Evolutionary conservation across 176 grass and related monocot genomes (phyloP), one percentile per base, ranked within the genome.

Genomic region (Musa schizocarpa): DNA sequence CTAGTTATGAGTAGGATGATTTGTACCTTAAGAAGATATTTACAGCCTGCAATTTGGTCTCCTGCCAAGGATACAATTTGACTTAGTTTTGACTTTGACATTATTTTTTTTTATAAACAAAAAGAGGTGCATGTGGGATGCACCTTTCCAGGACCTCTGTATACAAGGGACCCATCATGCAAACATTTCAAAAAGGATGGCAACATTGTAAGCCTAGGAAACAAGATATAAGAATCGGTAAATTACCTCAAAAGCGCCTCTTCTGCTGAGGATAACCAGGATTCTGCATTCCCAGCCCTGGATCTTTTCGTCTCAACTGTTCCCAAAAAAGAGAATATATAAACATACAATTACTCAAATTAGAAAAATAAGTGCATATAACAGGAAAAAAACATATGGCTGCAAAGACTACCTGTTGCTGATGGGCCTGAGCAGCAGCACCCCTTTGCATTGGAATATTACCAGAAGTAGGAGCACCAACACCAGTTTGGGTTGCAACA

Each of bases 201-300:
- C 22, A 64, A 24, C 62, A 64, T 64, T 9, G 16, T 23, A 63
- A 11, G 22, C n/a, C 21, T 65, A 12, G 4, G 23, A 65, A 65
- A 65, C 9, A 11, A 13, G 23, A 65, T 27, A 14, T 11, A 26
- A 13, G 1, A 24, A 12, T 1, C 1, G 2, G 23, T 3, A 59
- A 52, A 26, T 73, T 80, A 48, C 52, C 50, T 98, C 81, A 89
- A 79, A 89, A 98, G 6, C 95, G 86, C 27, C 95, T 94, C 68
- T 91, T 98, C 74, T 91, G 94, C 68, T 93, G 95, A 34, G 95
- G 95, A 71, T 98, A 98, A 63, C 87, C 90, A 26, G 90, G 86
- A 82, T 98, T 98, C 73, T 91, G 95, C 95, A 91, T 84, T 51
- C 86, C 84, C 82, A 86, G 83, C 22, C 89, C 87, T 79, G 88